Evolutionary conservation across 805 yeast genomes (phyloP).

Genomic region (Priceomyces melissophilus): DNA sequence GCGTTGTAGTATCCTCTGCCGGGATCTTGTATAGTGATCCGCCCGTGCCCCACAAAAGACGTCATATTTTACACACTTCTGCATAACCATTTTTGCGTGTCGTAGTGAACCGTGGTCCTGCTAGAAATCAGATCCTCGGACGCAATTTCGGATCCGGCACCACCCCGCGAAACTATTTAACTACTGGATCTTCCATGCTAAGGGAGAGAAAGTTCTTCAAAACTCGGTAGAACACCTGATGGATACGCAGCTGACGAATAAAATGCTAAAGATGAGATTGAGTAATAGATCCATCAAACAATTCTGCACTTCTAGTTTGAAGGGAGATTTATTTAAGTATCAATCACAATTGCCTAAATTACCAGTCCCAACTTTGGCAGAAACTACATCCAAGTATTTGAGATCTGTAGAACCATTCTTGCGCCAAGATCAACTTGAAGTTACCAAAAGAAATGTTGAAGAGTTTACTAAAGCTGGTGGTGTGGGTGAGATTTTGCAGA

Average conservation of each 20-base stretch:
- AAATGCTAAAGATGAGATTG: constrained; percentile 9
- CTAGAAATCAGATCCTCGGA: constrained; percentile 2
- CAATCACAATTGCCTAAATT: constrained; percentile 75
- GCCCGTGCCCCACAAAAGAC: too few species aligned
- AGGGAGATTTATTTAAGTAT: constrained; percentile 68
- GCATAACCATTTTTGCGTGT: neutral
- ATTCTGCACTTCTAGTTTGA: constrained; percentile 28
- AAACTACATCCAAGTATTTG: constrained; percentile 68
- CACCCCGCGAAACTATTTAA: constrained; percentile 6
- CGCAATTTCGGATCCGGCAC: neutral
- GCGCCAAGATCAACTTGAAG: constrained; percentile 46
- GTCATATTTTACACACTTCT: too few species aligned
- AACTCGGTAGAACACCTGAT: neutral
- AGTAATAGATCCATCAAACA: constrained; percentile 15
- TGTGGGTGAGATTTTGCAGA: constrained; percentile 64
- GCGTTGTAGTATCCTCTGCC: too few species aligned
- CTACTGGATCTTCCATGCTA: constrained; percentile 12
- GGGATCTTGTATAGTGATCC: too few species aligned
- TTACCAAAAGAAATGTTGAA: constrained; percentile 54
- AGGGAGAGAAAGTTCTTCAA: too few species aligned
- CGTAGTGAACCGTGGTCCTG: constrained; percentile 3
- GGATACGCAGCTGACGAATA: neutral
- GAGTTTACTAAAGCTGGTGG: constrained; percentile 65
- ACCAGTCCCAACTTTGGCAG: constrained; percentile 80
- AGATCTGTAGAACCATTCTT: constrained; percentile 69